These are phyloP conservation scores for Hibiscus syriacus DNA, from an alignment of 345 rosid genomes.

Conservation along the genomic window DNA sequence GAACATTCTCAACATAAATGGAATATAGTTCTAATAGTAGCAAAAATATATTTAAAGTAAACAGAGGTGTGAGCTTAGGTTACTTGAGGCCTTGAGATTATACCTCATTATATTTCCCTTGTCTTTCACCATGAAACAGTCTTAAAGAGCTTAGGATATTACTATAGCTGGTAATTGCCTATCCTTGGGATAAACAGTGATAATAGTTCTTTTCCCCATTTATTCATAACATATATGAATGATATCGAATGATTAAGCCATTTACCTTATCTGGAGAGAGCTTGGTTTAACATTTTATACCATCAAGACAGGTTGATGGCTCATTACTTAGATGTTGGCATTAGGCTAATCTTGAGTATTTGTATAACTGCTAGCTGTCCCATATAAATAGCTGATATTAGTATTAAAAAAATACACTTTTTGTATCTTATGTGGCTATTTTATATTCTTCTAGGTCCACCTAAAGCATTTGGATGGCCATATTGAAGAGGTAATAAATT, in stretches of 20 bases:
- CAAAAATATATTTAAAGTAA: background rate
- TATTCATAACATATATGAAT: background rate
- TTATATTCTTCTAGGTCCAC: constrained; percentile 54
- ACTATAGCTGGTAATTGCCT: background rate
- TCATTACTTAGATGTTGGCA: background rate
- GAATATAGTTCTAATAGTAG: background rate
- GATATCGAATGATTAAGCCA: background rate
- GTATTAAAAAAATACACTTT: background rate
- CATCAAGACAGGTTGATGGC: background rate
- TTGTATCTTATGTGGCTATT: constrained; percentile 3
- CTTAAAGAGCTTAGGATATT: background rate
- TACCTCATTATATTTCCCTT: background rate
- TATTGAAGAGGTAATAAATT: constrained; percentile 70
- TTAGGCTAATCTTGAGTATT: background rate
- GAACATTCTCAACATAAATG: background rate
- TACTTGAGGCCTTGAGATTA: constrained; percentile 1
- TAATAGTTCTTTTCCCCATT: background rate
- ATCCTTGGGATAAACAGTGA: background rate
- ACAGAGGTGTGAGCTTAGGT: background rate
- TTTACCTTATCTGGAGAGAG: background rate
- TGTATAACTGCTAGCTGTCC: background rate
- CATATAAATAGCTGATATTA: background rate
- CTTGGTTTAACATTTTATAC: background rate
- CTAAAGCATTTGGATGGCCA: constrained; percentile 94
- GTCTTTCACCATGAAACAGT: background rate